Evolutionary conservation across 192 early-diverging fungal genomes (phyloP), one percentile per base, ranked within the genome.

Genomic region (Allomyces arbusculus): DNA sequence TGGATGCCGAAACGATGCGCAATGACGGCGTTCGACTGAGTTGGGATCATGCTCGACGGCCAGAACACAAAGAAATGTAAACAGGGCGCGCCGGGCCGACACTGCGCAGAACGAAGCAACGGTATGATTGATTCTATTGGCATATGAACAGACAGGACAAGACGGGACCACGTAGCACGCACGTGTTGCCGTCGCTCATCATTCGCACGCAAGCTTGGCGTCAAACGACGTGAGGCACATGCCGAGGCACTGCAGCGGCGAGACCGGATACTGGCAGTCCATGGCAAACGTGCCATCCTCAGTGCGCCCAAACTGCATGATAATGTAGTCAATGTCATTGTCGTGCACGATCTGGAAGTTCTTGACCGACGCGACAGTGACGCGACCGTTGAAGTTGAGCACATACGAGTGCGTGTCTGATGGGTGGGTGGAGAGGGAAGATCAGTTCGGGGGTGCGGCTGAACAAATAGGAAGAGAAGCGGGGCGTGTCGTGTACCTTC

Each of bases 261-360:
- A 85, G 74, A 95, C 84, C 0, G 95, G 95, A 67, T 91, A 98
- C 67, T 88, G 85, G 55, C 87, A 87, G 70, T 98, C 95, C 71
- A 98, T 77, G 0, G 90, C 88, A 68, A 95, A 98, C 28, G 75
- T 75, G 65, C 94, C 84, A 12, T 83, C 77, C 0, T 69, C 74
- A 6, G 82, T 80, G 44, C 88, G 78, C 68, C 95, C 95, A 75
- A 95, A 98, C 74, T 98, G 95, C 84, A 96, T 78, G 23, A 88
- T 83, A 61, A 92, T 89, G 66, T 96, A 94, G 70, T 92, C 91
- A 74, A 93, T 74, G 71, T 95, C 91, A 55, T 93, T 80, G 40
- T 91, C 87, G 69, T 91, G 89, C 19, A 98, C 87, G 40, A 98
- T 88, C 75, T 96, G 94, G 70, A 98, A 94, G 72, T 96, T 98